Percentiles rank a stretch among this genome's conserved stretches.
phyloP scores from a whole-genome alignment of 176 grass and related monocot genomes.

The Zizania latifolia region DNA sequence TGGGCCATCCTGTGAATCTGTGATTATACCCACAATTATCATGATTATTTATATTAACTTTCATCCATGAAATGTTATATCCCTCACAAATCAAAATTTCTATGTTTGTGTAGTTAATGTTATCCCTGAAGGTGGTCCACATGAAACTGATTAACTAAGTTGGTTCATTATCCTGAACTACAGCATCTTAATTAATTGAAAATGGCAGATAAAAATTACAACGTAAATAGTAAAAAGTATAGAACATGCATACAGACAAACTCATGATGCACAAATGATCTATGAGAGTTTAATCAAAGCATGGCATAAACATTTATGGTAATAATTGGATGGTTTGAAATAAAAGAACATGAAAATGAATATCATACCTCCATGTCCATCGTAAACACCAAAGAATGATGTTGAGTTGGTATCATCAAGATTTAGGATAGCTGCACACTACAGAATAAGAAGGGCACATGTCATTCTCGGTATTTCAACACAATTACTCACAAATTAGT shows the following conservation, averaged over 20 bases:
- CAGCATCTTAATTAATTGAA: not conserved
- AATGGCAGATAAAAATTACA: not conserved
- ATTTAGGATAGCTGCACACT: conserved; percentile 29
- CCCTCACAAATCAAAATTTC: not conserved
- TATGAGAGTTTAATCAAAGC: not conserved
- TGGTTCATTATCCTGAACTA: not conserved
- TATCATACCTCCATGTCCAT: conserved; percentile 42
- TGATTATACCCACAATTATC: not conserved
- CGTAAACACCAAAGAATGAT: conserved; percentile 46
- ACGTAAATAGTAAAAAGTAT: not conserved
- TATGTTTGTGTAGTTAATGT: not conserved
- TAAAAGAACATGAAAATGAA: conserved; percentile 8
- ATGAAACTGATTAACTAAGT: not conserved
- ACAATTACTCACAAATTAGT: not conserved
- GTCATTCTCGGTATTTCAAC: conserved; percentile 4
- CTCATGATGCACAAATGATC: not conserved
- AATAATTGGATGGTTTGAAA: not conserved
- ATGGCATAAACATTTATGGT: conserved; percentile 1
- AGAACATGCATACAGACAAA: not conserved
- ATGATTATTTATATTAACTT: not conserved
- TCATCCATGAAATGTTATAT: not conserved
- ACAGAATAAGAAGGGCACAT: conserved; percentile 1
- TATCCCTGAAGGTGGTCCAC: not conserved
- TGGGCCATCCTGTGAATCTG: not conserved
- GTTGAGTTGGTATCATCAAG: not conserved